Percentiles rank a stretch among this genome's conserved stretches.
These are phyloP conservation scores for Phialophora tarda DNA, from an alignment of 2,329 filamentous ascomycete species.

Conservation along the genomic window DNA sequence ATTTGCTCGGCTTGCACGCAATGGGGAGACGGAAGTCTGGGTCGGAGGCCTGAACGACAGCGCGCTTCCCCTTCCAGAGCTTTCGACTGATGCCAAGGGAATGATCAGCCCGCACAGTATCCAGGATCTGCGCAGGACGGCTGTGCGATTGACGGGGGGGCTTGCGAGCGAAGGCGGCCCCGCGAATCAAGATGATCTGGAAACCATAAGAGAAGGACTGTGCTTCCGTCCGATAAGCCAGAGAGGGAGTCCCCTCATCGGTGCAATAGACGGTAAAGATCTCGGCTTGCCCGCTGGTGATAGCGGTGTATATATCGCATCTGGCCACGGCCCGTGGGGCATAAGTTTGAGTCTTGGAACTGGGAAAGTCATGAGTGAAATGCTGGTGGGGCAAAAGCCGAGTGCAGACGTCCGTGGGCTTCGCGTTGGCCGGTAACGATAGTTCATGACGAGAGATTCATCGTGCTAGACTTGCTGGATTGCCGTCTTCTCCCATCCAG, in stretches of 20 bases:
- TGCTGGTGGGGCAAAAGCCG: slow-evolving; percentile 64
- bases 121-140: slow-evolving; percentile 43
- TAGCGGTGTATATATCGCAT: slow-evolving; percentile 68
- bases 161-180: slow-evolving; percentile 35
- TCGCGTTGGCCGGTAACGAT: slow-evolving; percentile 2
- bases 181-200: slow-evolving; percentile 57
- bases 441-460: background rate
- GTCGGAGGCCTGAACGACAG: slow-evolving; percentile 73
- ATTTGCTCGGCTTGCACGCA: slow-evolving; percentile 67
- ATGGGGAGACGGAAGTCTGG: slow-evolving; percentile 63
- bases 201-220: slow-evolving; percentile 68
- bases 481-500: slow-evolving; percentile 1
- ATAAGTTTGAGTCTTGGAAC: slow-evolving; percentile 70
- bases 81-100: slow-evolving; percentile 50
- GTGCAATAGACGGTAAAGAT: slow-evolving; percentile 49
- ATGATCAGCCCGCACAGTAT: slow-evolving; percentile 53
- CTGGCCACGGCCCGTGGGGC: slow-evolving; percentile 79
- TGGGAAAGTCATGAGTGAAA: slow-evolving; percentile 71
- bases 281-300: slow-evolving; percentile 49
- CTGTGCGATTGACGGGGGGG: slow-evolving; percentile 47
- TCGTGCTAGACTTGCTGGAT: background rate
- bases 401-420: slow-evolving; percentile 51
- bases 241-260: slow-evolving; percentile 68
- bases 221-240: slow-evolving; percentile 75
- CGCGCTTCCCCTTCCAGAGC: slow-evolving; percentile 63